phyloP scores from a whole-genome alignment of 768 basidiomycete species.

The Podaxis rugospora region DNA sequence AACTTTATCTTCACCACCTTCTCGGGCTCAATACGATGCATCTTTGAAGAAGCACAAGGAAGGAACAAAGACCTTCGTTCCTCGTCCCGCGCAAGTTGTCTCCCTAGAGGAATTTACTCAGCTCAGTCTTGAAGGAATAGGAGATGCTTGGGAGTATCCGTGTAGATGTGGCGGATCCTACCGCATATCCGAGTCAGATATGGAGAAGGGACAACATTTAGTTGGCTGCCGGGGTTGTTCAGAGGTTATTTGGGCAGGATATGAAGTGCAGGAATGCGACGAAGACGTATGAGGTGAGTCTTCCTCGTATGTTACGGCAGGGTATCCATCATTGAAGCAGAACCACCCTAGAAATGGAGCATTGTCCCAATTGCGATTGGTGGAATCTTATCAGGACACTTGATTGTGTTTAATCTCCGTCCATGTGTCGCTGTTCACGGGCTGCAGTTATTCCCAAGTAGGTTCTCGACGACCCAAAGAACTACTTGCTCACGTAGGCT shows the following conservation, averaged over 20 bases:
- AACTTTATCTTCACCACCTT: slow-evolving; percentile 47
- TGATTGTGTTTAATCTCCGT: too few relatives aligned
- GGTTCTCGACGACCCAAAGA: not conserved
- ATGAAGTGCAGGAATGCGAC: slow-evolving; percentile 43
- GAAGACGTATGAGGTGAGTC: not conserved
- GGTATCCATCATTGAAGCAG: not conserved
- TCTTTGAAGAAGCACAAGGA: slow-evolving; percentile 15
- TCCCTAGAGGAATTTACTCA: slow-evolving; percentile 67
- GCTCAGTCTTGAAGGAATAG: slow-evolving; percentile 18
- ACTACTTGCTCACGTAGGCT: not conserved
- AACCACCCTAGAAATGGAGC: not conserved
- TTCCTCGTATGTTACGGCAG: not conserved
- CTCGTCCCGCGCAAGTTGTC: slow-evolving; percentile 72
- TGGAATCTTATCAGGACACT: too few relatives aligned
- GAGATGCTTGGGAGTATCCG: slow-evolving; percentile 46
- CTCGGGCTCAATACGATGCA: slow-evolving; percentile 50
- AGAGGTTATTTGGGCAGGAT: slow-evolving; percentile 84
- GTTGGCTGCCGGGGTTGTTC: slow-evolving; percentile 74
- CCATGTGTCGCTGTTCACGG: not conserved
- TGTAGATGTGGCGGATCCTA: slow-evolving; percentile 78
- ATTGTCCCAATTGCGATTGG: too few relatives aligned
- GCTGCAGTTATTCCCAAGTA: not conserved
- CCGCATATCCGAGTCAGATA: slow-evolving; percentile 46
- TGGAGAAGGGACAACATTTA: slow-evolving; percentile 72
- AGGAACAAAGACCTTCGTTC: slow-evolving; percentile 21